These are phyloP conservation scores for Claviceps sp. DNA, from an alignment of 2,329 filamentous ascomycete species.

Conservation along the genomic window DNA sequence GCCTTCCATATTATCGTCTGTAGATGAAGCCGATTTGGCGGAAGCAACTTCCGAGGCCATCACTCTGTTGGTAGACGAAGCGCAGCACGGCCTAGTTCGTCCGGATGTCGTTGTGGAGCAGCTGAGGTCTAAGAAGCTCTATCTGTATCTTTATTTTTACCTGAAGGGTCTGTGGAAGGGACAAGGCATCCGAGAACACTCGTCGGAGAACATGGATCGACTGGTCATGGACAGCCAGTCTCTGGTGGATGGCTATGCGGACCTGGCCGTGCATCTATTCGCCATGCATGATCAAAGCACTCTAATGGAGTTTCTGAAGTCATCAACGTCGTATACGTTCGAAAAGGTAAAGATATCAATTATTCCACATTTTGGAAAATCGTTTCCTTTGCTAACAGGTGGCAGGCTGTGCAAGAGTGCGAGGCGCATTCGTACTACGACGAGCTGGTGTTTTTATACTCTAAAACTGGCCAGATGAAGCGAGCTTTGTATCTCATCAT, in stretches of 20 bases:
- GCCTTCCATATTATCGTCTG: slow-evolving; percentile 50
- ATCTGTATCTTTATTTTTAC: slow-evolving; percentile 84
- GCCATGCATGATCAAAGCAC: slow-evolving; percentile 67
- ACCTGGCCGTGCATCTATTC: slow-evolving; percentile 76
- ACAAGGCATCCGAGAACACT: slow-evolving; percentile 44
- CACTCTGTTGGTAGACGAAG: slow-evolving; percentile 76
- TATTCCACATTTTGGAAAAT: neutral
- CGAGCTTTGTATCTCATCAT: slow-evolving; percentile 86
- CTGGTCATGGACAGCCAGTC: slow-evolving; percentile 46
- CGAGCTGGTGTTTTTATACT: slow-evolving; percentile 90
- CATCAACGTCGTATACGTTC: slow-evolving; percentile 78
- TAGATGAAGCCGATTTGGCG: slow-evolving; percentile 58
- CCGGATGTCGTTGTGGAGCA: slow-evolving; percentile 68
- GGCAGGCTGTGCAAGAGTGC: slow-evolving; percentile 58
- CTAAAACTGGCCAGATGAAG: slow-evolving; percentile 89
- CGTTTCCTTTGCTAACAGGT: slow-evolving; percentile 7
- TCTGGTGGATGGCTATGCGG: slow-evolving; percentile 75
- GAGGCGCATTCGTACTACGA: slow-evolving; percentile 70
- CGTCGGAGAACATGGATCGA: slow-evolving; percentile 40
- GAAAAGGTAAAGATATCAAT: slow-evolving; percentile 41
- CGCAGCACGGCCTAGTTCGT: slow-evolving; percentile 72
- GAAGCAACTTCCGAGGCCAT: slow-evolving; percentile 73
- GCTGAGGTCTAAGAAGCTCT: slow-evolving; percentile 51
- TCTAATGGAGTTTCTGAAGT: slow-evolving; percentile 76
- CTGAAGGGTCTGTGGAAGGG: slow-evolving; percentile 75